Evolutionary conservation across 164 flowering plant genomes (phyloP), one percentile per base, ranked within the genome.

Genomic region (Umbellularia californica): DNA sequence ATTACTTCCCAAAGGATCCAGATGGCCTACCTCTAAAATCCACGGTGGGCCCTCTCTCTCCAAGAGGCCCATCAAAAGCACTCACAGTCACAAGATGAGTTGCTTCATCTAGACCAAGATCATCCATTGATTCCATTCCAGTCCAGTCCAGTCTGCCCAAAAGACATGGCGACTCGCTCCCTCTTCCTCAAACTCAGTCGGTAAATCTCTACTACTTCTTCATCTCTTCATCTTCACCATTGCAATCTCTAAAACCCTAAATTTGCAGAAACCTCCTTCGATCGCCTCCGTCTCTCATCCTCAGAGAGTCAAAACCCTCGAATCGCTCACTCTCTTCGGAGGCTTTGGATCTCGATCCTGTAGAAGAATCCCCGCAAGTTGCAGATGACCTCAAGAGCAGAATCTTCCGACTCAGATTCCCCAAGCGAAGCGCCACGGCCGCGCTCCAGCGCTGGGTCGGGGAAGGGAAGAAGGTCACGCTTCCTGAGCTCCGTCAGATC

Each of bases 371-470:
- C 11, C 25, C 70, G 5, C 15, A 51, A 4, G 25, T 24, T 27
- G 52, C 35, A 0, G 52, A 70, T 2, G 79, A 76, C 30, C 82
- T 89, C 15, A 77, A 51, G 66, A 79, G 79, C 74, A 81, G 84
- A 77, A 89, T 95, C 23, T 84, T 95, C 74, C 83, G 92, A 73
- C 87, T 95, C 68, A 84, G 98, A 71, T 85, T 90, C 2, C 93
- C 97, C 23, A 95, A 93, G 77, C 82, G 95, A 68, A 93, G 97
- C 55, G 98, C 87, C 35, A 85, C 88, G 2, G 81, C 81, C 27
- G 84, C 87, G n/a, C 79, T 95, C 27, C 85, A 89, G 80, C 88
- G 79, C 67, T 95, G 99, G 99, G 83, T 90, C n/a, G 69, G 74
- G 5, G 92, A 92, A 73, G 99, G 99, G 4, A 86, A 86, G 58